Conservation (phyloP, 768 basidiomycete genomes). For the Pholiota conissans region DNA sequence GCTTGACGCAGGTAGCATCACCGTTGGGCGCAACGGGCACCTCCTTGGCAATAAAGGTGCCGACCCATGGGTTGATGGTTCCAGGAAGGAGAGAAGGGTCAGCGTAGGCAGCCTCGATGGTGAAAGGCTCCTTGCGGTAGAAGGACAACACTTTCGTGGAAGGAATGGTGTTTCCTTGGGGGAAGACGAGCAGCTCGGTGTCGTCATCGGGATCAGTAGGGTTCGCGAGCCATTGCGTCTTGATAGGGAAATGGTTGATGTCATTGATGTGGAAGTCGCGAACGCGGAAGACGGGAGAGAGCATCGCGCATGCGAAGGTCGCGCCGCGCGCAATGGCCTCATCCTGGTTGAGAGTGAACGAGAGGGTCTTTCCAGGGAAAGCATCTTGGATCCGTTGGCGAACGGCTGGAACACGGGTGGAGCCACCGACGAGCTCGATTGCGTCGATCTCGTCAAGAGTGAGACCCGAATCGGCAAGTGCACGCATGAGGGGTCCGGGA, state of each 20-base stretch:
- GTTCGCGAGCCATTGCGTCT: conserved; percentile 80
- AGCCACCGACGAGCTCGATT: conserved; percentile 92
- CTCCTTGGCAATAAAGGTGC: conserved; percentile 77
- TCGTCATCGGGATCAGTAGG: conserved; percentile 83
- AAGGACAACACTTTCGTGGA: conserved; percentile 96
- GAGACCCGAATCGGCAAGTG: conserved; percentile 79
- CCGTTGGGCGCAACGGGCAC: conserved; percentile 70
- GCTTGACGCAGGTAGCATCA: conserved; percentile 81
- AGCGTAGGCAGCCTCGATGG: conserved; percentile 83
- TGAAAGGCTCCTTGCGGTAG: conserved; percentile 87
- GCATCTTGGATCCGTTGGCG: conserved; percentile 82
- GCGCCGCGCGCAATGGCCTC: conserved; percentile 96
- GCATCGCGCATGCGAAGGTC: conserved; percentile 95
- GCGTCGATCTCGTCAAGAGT: conserved; percentile 84
- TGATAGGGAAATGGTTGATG: conserved; percentile 85
- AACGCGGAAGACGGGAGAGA: conserved; percentile 97
- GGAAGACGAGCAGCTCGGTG: conserved; percentile 90
- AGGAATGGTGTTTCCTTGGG: conserved; percentile 79
- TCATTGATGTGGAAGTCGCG: conserved; percentile 92
- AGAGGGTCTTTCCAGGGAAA: conserved; percentile 82
- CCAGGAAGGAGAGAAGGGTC: conserved; percentile 74
- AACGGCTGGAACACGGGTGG: conserved; percentile 91
- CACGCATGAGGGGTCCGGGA: conserved; percentile 70
- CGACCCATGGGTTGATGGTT: conserved; percentile 82
- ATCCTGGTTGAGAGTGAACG: conserved; percentile 94